Evolutionary conservation across 2,329 filamentous ascomycete species (phyloP).

Genomic region (Davidsoniella neocaledoniae): DNA sequence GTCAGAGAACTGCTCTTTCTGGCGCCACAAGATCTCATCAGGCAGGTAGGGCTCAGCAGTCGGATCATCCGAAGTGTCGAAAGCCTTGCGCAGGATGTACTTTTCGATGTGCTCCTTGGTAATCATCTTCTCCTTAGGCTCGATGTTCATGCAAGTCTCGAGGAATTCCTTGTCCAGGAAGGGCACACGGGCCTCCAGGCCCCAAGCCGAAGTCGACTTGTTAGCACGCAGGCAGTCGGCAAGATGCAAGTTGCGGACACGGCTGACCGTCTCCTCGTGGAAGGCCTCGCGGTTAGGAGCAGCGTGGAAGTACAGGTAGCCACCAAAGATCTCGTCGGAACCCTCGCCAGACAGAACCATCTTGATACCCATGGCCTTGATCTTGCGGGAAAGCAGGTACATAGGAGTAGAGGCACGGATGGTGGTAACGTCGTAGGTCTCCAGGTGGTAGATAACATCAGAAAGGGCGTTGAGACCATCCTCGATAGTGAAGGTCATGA

Average conservation of each 20-base stretch:
- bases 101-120: conserved; percentile 82
- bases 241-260: conserved; percentile 91
- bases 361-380: conserved; percentile 98
- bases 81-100: conserved; percentile 94
- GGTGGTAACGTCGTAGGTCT: conserved; percentile 95
- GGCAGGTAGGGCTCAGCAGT: conserved; percentile 75
- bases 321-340: conserved; percentile 94
- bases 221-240: conserved; percentile 96
- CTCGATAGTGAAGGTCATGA: conserved; percentile 95
- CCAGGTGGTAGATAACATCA: conserved; percentile 95
- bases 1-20: conserved; percentile 99
- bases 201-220: conserved; percentile 98
- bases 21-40: conserved; percentile 87
- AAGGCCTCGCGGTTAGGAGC: conserved; percentile 84
- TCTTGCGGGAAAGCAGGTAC: conserved; percentile 95
- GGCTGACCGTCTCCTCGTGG: conserved; percentile 84
- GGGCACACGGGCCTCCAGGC: conserved; percentile 89
- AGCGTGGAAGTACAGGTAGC: conserved; percentile 96
- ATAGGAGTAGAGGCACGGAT: conserved; percentile 97
- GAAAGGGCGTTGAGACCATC: conserved; percentile 92
- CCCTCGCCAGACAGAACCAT: conserved; percentile 98
- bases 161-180: conserved; percentile 98
- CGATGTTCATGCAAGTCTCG: conserved; percentile 80
- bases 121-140: conserved; percentile 92
- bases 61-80: conserved; percentile 81